Conservation (phyloP, 768 basidiomycete species). For the Serendipita sp. region DNA sequence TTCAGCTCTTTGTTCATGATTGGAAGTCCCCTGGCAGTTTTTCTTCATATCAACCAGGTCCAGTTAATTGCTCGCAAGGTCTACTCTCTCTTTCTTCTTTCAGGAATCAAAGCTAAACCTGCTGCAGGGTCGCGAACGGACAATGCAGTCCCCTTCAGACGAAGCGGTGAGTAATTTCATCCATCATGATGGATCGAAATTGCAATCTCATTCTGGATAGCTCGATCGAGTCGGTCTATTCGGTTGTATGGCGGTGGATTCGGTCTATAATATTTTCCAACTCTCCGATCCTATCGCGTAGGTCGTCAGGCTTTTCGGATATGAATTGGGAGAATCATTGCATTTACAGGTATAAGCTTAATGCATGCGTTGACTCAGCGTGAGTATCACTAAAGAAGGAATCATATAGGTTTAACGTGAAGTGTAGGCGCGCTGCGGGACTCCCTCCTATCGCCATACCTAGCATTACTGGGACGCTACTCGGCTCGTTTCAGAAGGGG, state of each 20-base stretch:
- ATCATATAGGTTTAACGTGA: slow-evolving; percentile 13
- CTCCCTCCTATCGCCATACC: slow-evolving; percentile 16
- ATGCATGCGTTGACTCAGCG: slow-evolving; percentile 25
- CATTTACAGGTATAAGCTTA: slow-evolving; percentile 21
- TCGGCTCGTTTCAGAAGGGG: slow-evolving; percentile 17
- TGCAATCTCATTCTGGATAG: slow-evolving; percentile 10
- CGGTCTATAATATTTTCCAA: slow-evolving; percentile 27
- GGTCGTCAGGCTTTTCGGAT: neutral
- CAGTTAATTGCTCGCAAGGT: slow-evolving; percentile 26
- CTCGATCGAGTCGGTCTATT: slow-evolving; percentile 25
- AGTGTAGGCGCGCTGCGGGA: slow-evolving; percentile 10
- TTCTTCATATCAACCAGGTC: slow-evolving; percentile 26
- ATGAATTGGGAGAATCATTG: neutral
- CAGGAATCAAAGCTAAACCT: neutral
- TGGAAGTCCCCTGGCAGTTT: slow-evolving; percentile 26
- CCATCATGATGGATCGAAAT: neutral
- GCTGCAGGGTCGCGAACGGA: slow-evolving; percentile 21
- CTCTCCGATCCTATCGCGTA: slow-evolving; percentile 26
- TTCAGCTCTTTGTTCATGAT: slow-evolving; percentile 21
- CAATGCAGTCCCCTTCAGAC: slow-evolving; percentile 25
- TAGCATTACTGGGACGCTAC: slow-evolving; percentile 20
- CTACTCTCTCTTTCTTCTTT: neutral
- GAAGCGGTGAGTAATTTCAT: slow-evolving; percentile 19
- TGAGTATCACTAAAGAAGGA: slow-evolving; percentile 8
- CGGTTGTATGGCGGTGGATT: slow-evolving; percentile 26